Evolutionary conservation across 805 yeast species (phyloP).

Genomic region (Metschnikowia rubicola): DNA sequence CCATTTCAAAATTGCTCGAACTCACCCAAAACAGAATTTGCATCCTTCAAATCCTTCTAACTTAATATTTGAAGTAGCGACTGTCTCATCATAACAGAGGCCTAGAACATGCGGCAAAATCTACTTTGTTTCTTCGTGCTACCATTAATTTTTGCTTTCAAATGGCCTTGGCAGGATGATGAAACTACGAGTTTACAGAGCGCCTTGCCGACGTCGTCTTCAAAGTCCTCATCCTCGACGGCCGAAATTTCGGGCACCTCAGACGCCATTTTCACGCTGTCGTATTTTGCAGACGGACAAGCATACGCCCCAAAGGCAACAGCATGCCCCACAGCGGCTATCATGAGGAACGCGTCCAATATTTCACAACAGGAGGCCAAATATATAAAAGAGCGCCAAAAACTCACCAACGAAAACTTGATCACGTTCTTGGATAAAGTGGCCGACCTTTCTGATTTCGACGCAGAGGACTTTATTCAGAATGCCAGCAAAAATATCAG

Average conservation of each 20-base stretch:
- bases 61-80: too few relatives aligned
- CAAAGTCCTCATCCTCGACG: not conserved
- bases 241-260: not conserved
- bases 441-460: conserved; percentile 32
- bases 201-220: conserved; percentile 5
- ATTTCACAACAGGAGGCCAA: conserved; percentile 24
- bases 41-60: too few relatives aligned
- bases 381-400: conserved; percentile 26
- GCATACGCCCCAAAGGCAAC: conserved; percentile 31
- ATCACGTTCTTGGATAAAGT: conserved; percentile 25
- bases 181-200: conserved; percentile 6
- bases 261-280: not conserved
- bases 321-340: conserved; percentile 26
- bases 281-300: conserved; percentile 12
- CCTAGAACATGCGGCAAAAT: too few relatives aligned
- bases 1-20: too few relatives aligned
- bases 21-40: too few relatives aligned
- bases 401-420: conserved; percentile 27
- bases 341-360: conserved; percentile 28
- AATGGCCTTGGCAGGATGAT: conserved; percentile 23
- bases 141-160: conserved; percentile 1
- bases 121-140: too few relatives aligned
- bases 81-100: too few relatives aligned
- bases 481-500: conserved; percentile 24
- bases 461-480: conserved; percentile 28